A percentile compares a stretch with the other conserved stretches of the same genome.
Evolutionary conservation across 2,329 filamentous ascomycete species (phyloP).

Genomic region (Calonectria hawksworthii): DNA sequence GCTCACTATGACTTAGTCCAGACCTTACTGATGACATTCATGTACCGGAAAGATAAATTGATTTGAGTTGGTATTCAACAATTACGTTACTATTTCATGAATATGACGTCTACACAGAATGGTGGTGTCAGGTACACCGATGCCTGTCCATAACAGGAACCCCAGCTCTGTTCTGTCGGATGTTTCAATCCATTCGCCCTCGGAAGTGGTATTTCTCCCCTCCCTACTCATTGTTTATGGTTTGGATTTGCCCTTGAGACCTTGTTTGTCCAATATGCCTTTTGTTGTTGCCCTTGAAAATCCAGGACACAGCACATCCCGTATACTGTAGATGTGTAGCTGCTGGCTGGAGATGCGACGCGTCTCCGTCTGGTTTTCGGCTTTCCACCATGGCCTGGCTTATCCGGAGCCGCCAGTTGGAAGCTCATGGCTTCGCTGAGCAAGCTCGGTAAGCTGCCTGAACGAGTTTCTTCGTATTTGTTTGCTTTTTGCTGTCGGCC

Average conservation of each 20-base stretch:
- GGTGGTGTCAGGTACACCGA: slow-evolving; percentile 27
- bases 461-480: slow-evolving; percentile 25
- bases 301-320: slow-evolving; percentile 7
- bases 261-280: slow-evolving; percentile 32
- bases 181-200: slow-evolving; percentile 26
- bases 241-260: slow-evolving; percentile 29
- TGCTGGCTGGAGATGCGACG: slow-evolving; percentile 22
- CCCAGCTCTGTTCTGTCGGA: slow-evolving; percentile 23
- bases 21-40: background rate
- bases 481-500: slow-evolving; percentile 9
- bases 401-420: slow-evolving; percentile 24
- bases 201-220: slow-evolving; percentile 32
- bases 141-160: slow-evolving; percentile 23
- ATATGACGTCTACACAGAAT: slow-evolving; percentile 29
- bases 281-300: slow-evolving; percentile 22
- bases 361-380: slow-evolving; percentile 20
- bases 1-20: slow-evolving; percentile 19
- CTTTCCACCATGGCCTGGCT: slow-evolving; percentile 34
- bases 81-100: background rate
- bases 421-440: slow-evolving; percentile 16
- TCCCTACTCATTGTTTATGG: slow-evolving; percentile 32
- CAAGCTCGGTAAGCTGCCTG: slow-evolving; percentile 22
- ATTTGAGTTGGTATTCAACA: background rate
- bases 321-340: slow-evolving; percentile 16
- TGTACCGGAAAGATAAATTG: background rate